Conservation (phyloP, 768 basidiomycete genomes). For the Collybiopsis confluens region DNA sequence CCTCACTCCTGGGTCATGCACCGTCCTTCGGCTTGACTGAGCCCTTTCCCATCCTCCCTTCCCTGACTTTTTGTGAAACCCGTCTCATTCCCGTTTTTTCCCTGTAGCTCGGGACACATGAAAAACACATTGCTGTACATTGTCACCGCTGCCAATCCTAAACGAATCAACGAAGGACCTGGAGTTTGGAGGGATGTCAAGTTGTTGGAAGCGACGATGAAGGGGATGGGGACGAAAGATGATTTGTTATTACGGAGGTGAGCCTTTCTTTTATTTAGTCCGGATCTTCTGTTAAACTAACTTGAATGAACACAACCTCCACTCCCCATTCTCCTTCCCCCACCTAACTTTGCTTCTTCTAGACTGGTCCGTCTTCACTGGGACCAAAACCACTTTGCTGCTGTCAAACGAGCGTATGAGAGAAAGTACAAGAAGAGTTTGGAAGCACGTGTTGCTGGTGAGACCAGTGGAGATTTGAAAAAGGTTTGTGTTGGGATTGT, state of each 20-base stretch:
- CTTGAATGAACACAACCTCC: too few species aligned
- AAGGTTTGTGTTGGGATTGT: slow-evolving; percentile 10
- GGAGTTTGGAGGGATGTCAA: slow-evolving; percentile 29
- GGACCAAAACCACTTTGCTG: slow-evolving; percentile 29
- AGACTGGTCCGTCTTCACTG: slow-evolving; percentile 30
- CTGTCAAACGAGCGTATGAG: slow-evolving; percentile 31
- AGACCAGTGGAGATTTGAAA: slow-evolving; percentile 34
- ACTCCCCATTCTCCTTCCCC: neutral
- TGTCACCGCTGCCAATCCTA: slow-evolving; percentile 20
- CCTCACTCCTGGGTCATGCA: too few species aligned
- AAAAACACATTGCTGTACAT: slow-evolving; percentile 26
- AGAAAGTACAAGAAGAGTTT: slow-evolving; percentile 26
- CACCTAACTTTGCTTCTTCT: neutral
- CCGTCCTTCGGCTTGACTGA: too few species aligned
- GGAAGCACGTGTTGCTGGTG: slow-evolving; percentile 26
- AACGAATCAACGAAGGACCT: slow-evolving; percentile 27
- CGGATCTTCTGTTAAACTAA: too few species aligned
- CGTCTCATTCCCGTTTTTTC: too few species aligned
- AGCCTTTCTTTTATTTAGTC: neutral
- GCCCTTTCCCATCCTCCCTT: neutral
- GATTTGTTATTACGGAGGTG: slow-evolving; percentile 28
- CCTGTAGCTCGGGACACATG: slow-evolving; percentile 29
- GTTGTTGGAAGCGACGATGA: slow-evolving; percentile 29
- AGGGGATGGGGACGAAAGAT: slow-evolving; percentile 35
- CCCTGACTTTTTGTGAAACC: neutral